Evolutionary conservation across 2,329 filamentous ascomycete species (phyloP).

Genomic region (Colletotrichum sp.): DNA sequence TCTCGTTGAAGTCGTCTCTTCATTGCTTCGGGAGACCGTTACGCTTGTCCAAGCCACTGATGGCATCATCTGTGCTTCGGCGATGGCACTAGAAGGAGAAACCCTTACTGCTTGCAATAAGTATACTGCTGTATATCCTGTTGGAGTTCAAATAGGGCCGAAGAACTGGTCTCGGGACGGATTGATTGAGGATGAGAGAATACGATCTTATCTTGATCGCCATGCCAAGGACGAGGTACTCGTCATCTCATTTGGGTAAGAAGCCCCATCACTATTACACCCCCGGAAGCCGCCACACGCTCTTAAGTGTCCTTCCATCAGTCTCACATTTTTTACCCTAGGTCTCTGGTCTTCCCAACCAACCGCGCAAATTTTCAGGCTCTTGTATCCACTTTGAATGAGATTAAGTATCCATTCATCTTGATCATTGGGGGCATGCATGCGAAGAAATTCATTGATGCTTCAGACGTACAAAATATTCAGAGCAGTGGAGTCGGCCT

Average conservation of each 20-base stretch:
- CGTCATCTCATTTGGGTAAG: neutral
- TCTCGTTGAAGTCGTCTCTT: neutral
- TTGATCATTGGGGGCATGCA: neutral
- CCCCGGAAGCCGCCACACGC: neutral
- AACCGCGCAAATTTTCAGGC: neutral
- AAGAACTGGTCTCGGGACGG: neutral
- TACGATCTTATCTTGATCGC: neutral
- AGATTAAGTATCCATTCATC: neutral
- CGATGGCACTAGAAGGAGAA: neutral
- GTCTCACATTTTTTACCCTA: neutral
- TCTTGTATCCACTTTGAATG: neutral
- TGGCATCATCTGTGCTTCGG: neutral
- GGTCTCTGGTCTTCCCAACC: neutral
- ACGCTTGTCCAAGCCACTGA: neutral
- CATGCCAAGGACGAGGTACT: neutral
- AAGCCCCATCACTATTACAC: neutral
- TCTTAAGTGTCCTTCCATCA: no score
- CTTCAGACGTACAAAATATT: neutral
- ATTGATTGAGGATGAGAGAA: neutral
- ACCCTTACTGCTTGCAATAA: neutral
- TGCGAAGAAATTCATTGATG: neutral
- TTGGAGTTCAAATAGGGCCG: neutral
- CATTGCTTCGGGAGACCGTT: neutral
- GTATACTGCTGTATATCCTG: neutral
- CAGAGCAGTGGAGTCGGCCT: neutral